These are phyloP conservation scores for Hypoxylon sp. DNA, from an alignment of 2,329 filamentous ascomycete genomes.

Conservation along the genomic window DNA sequence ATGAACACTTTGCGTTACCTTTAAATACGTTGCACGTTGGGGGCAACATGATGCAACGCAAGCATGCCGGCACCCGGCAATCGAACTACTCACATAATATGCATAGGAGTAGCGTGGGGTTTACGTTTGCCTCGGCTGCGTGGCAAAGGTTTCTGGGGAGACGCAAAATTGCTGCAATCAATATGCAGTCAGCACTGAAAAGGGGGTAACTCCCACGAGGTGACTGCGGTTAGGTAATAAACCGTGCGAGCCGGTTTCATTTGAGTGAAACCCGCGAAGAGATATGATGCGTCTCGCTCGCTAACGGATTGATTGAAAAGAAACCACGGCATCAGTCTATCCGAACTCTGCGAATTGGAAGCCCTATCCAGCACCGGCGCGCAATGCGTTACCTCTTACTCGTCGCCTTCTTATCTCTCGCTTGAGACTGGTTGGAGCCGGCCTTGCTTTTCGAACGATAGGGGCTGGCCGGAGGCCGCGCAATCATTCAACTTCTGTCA, in stretches of 20 bases:
- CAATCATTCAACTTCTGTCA: slow-evolving; percentile 21
- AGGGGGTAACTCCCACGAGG: slow-evolving; percentile 33
- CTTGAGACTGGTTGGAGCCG: not conserved
- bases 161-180: slow-evolving; percentile 20
- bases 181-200: slow-evolving; percentile 45
- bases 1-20: slow-evolving; percentile 21
- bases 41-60: slow-evolving; percentile 32
- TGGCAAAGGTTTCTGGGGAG: slow-evolving; percentile 19
- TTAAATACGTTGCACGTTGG: slow-evolving; percentile 23
- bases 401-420: slow-evolving; percentile 8
- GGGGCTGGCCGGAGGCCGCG: slow-evolving; percentile 20
- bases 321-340: slow-evolving; percentile 11
- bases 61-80: slow-evolving; percentile 40
- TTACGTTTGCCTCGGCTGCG: slow-evolving; percentile 34
- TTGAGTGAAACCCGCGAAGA: slow-evolving; percentile 18
- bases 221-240: slow-evolving; percentile 38
- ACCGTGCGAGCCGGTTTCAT: slow-evolving; percentile 19
- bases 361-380: not conserved
- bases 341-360: slow-evolving; percentile 20
- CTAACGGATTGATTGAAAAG: slow-evolving; percentile 6
- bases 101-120: slow-evolving; percentile 37
- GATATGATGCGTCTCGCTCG: slow-evolving; percentile 21
- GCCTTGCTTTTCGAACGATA: slow-evolving; percentile 21
- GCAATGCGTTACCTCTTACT: slow-evolving; percentile 8
- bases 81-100: slow-evolving; percentile 27